phyloP scores from a whole-genome alignment of 2,329 filamentous ascomycete species.

The Arachnopeziza araneosa region DNA sequence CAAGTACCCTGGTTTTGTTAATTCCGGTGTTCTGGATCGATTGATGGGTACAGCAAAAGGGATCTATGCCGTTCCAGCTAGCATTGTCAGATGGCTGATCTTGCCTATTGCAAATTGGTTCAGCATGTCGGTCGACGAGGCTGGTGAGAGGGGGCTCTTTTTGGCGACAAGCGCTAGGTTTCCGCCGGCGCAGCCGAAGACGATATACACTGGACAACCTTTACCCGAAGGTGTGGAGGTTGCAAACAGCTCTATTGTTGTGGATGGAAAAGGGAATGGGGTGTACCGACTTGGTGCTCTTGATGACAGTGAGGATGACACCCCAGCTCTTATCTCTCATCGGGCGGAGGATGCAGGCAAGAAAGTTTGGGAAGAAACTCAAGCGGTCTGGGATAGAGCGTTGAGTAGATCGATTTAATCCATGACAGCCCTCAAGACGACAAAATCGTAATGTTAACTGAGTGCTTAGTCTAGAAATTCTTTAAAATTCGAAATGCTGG shows the following conservation, averaged over 20 bases:
- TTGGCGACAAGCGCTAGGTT: slow-evolving; percentile 34
- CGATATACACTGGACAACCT: slow-evolving; percentile 17
- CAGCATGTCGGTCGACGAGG: slow-evolving; percentile 26
- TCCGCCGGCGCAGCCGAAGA: slow-evolving; percentile 18
- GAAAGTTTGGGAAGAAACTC: slow-evolving; percentile 34
- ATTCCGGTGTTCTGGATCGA: slow-evolving; percentile 31
- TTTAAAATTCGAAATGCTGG: no score
- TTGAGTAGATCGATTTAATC: slow-evolving; percentile 11
- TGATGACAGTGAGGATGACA: slow-evolving; percentile 28
- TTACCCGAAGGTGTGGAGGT: slow-evolving; percentile 17
- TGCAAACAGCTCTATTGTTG: slow-evolving; percentile 25
- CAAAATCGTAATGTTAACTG: no score
- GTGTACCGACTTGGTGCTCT: slow-evolving; percentile 34
- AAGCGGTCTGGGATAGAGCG: slow-evolving; percentile 32
- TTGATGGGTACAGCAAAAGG: slow-evolving; percentile 21
- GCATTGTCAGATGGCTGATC: slow-evolving; percentile 15
- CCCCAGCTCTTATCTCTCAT: slow-evolving; percentile 25
- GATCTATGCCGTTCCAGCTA: slow-evolving; percentile 18
- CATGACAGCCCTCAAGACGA: no score
- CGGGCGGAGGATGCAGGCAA: slow-evolving; percentile 28
- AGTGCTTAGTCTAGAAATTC: no score
- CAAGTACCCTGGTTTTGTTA: slow-evolving; percentile 27
- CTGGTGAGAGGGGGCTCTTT: slow-evolving; percentile 36
- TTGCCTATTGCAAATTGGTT: slow-evolving; percentile 29
- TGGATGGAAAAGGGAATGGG: slow-evolving; percentile 34